Evolutionary conservation across 768 basidiomycete species (phyloP).

Genomic region (Boletus speciosus): DNA sequence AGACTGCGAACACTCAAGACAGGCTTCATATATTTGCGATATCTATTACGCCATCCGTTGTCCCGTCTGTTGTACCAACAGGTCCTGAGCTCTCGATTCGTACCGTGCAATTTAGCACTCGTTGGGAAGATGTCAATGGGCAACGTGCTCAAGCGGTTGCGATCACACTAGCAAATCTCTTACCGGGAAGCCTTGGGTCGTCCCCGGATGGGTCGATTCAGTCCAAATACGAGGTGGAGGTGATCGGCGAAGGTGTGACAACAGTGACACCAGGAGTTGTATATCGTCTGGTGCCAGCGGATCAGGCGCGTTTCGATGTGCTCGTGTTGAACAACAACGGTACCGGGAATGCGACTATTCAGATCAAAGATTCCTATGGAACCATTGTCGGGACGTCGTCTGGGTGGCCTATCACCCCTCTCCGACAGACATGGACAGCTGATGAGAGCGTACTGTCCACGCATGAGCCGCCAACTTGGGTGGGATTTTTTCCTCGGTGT

Average conservation of each 20-base stretch:
- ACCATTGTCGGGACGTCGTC: slow-evolving; percentile 33
- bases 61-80: slow-evolving; percentile 22
- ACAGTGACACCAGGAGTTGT: slow-evolving; percentile 43
- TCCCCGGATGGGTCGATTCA: slow-evolving; percentile 32
- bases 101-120: slow-evolving; percentile 41
- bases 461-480: slow-evolving; percentile 57
- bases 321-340: slow-evolving; percentile 37
- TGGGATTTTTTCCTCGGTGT: slow-evolving; percentile 19
- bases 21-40: slow-evolving; percentile 47
- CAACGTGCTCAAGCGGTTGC: slow-evolving; percentile 46
- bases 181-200: slow-evolving; percentile 32
- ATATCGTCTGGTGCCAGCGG: slow-evolving; percentile 46
- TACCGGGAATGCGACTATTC: slow-evolving; percentile 28
- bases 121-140: slow-evolving; percentile 41
- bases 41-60: slow-evolving; percentile 36
- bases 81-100: slow-evolving; percentile 38
- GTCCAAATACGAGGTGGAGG: slow-evolving; percentile 34
- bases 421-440: slow-evolving; percentile 40
- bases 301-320: slow-evolving; percentile 50
- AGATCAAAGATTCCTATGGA: slow-evolving; percentile 35
- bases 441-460: slow-evolving; percentile 35
- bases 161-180: slow-evolving; percentile 50
- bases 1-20: slow-evolving; percentile 19
- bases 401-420: slow-evolving; percentile 38
- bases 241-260: slow-evolving; percentile 36